phyloP scores from a whole-genome alignment of 83 land plant species.

The Picea mariana region DNA sequence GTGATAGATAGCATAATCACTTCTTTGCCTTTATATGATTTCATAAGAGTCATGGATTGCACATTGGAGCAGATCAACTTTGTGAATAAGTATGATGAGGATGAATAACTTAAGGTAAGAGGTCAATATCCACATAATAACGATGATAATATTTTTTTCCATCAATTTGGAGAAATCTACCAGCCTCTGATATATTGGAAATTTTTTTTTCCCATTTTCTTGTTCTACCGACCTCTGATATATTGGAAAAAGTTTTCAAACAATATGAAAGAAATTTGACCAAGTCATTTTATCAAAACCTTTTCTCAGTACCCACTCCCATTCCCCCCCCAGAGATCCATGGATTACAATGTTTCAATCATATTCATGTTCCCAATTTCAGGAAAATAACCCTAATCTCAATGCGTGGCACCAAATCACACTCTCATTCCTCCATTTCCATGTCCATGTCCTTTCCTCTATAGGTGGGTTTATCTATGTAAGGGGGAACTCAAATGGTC shows the following conservation, averaged over 20 bases:
- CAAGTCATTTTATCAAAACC: slow-evolving; percentile 1
- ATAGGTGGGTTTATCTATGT: slow-evolving; percentile 12
- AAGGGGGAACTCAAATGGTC: neutral
- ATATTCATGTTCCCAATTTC: neutral
- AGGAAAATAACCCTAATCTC: slow-evolving; percentile 3
- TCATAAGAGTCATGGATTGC: neutral
- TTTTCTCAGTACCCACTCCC: neutral
- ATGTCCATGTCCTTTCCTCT: neutral
- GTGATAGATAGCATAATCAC: no score
- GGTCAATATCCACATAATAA: neutral
- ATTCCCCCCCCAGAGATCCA: no score
- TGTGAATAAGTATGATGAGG: neutral
- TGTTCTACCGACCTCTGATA: neutral
- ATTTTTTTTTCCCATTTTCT: no score
- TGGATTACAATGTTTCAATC: no score
- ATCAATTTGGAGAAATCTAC: slow-evolving; percentile 15
- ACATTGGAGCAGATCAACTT: neutral
- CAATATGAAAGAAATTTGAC: slow-evolving; percentile 8
- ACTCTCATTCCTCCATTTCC: slow-evolving; percentile 9
- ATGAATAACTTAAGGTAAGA: neutral
- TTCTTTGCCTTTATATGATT: no score
- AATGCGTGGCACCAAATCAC: slow-evolving; percentile 13
- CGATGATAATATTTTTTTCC: neutral
- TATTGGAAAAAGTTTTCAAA: slow-evolving; percentile 5
- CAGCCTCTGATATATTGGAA: neutral